Evolutionary conservation across 164 flowering plant species (phyloP), one percentile per base, ranked within the genome.

Genomic region (Macadamia tetraphylla): DNA sequence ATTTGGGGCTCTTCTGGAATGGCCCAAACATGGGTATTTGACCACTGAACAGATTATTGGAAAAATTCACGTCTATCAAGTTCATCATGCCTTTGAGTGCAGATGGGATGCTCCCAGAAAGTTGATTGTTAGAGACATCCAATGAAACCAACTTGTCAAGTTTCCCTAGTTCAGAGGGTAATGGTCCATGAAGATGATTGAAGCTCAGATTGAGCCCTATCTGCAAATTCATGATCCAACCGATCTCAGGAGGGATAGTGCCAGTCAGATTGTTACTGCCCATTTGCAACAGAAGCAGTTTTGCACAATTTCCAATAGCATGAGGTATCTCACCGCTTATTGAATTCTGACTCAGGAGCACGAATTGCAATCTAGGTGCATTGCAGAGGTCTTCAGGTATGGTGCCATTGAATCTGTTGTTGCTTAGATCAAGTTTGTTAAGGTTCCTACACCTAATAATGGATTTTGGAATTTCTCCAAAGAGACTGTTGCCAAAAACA

Each of bases 61-160:
- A 88, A 76, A 95, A 92, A 73, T 95, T 84, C 29, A 92, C 94
- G 63, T 89, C 92, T 48, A 95, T 89, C 84, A 95, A 85, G 70
- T 97, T 95, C 77, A 86, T 23, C 98, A 95, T 90, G 57, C 99
- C 99, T 75, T 79, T 90, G 1, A 89, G 75, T 12, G 81, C 85
- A 23, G 81, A 15, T 3, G 99, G 96, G 52, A 92, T 87, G 60
- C 58, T 76, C 15, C 97, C 98, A 29, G 88, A 78, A 60, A 95
- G 91, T 81, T 81, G 89, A 80, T 95, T 95, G 65, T 81, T 82
- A 3, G 97, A 95, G 42, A 95, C 79, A 79, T 95, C 98, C 70
- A 95, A 79, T 9, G 93, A 78, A 75, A 91, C 98, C 60, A 95
- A 76, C 85, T 92, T 95, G 82, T 95, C 98, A n/a, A 95, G 94